phyloP scores from a whole-genome alignment of 2,329 filamentous ascomycete genomes.

The Nigrograna mackinnonii region DNA sequence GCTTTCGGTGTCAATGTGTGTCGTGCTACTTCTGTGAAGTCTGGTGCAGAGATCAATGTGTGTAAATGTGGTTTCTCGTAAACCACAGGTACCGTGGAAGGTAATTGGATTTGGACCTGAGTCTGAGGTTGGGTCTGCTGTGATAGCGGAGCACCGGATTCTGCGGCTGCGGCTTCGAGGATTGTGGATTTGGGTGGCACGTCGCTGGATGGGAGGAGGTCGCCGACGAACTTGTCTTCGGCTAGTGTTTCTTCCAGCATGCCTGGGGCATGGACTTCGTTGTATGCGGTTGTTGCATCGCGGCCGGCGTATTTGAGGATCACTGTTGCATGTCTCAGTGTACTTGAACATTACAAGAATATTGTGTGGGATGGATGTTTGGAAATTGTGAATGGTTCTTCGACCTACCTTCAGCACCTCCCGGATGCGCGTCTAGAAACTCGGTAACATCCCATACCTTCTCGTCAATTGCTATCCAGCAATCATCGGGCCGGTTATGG shows the following conservation, averaged over 20 bases:
- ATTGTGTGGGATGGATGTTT: too few species aligned
- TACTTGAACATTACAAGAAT: too few species aligned
- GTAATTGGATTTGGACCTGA: background rate
- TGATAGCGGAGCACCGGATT: background rate
- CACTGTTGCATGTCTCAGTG: too few species aligned
- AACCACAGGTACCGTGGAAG: background rate
- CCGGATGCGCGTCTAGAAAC: slow-evolving; percentile 62
- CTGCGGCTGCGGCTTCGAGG: slow-evolving; percentile 3
- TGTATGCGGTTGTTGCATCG: slow-evolving; percentile 47
- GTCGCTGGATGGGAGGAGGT: slow-evolving; percentile 12
- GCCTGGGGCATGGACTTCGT: slow-evolving; percentile 50
- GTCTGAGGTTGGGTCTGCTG: slow-evolving; percentile 2
- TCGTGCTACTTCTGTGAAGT: slow-evolving; percentile 45
- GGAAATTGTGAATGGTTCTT: too few species aligned
- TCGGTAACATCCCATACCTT: slow-evolving; percentile 66
- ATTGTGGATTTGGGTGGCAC: slow-evolving; percentile 3
- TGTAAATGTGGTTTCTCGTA: slow-evolving; percentile 39
- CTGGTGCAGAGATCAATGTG: slow-evolving; percentile 42
- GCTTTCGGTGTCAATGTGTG: slow-evolving; percentile 38
- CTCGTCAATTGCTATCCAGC: slow-evolving; percentile 67
- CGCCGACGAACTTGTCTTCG: slow-evolving; percentile 29
- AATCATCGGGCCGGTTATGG: slow-evolving; percentile 14
- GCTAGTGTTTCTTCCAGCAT: slow-evolving; percentile 38
- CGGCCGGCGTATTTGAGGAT: slow-evolving; percentile 8
- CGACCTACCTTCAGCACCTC: slow-evolving; percentile 47